Percentiles rank a stretch among this genome's conserved stretches.
Conservation (phyloP, 2,329 filamentous ascomycete species). For the Botryotinia convoluta region DNA sequence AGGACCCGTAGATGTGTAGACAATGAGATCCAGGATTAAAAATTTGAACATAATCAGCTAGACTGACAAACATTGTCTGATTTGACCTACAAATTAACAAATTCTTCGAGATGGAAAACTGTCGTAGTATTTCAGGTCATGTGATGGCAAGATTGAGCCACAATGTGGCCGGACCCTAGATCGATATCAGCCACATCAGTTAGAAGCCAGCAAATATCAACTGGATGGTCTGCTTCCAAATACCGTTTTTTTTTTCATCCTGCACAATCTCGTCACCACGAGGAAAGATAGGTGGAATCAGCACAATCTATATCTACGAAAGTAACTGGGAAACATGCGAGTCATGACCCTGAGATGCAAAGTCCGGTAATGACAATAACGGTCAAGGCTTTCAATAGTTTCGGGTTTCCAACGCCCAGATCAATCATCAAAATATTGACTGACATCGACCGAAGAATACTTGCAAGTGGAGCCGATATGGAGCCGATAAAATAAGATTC, state of each 20-base stretch:
- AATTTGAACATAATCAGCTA: neutral
- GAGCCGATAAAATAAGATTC: neutral
- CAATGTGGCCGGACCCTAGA: neutral
- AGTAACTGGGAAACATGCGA: neutral
- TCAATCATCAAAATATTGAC: neutral
- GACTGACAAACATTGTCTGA: neutral
- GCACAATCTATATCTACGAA: neutral
- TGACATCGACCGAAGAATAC: neutral
- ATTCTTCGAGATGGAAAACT: neutral
- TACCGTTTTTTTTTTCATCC: neutral
- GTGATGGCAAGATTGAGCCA: neutral
- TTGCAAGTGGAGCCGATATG: neutral
- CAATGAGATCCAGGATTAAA: neutral
- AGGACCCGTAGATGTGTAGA: neutral
- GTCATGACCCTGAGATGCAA: neutral
- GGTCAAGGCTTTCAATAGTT: neutral
- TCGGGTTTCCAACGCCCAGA: neutral
- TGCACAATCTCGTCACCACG: neutral
- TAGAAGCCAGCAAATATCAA: neutral
- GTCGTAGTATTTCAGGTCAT: neutral
- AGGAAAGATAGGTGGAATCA: neutral
- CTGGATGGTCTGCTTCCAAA: neutral
- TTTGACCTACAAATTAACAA: neutral
- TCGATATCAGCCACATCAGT: neutral
- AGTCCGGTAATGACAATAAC: neutral